These are phyloP conservation scores for Eucalyptus dawsonii DNA, from an alignment of 345 rosid species.

Conservation along the genomic window DNA sequence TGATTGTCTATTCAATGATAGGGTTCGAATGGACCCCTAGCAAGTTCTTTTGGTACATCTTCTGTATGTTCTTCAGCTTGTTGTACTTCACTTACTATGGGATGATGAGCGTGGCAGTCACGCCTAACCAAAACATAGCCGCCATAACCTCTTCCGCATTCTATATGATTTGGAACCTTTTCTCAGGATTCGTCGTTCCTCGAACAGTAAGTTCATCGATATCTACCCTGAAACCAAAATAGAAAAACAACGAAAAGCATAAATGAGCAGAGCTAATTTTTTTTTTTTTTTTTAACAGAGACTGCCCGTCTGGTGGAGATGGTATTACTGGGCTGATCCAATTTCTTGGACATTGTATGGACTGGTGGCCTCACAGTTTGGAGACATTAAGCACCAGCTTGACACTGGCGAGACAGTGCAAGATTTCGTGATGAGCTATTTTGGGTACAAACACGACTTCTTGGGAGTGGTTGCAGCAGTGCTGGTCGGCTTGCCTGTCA, in stretches of 20 bases:
- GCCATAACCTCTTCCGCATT: slow-evolving; percentile 33
- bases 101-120: slow-evolving; percentile 58
- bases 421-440: slow-evolving; percentile 39
- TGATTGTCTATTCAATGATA: slow-evolving; percentile 46
- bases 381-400: slow-evolving; percentile 26
- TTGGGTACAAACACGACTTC: slow-evolving; percentile 47
- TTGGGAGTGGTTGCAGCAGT: slow-evolving; percentile 45
- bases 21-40: slow-evolving; percentile 34
- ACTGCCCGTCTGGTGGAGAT: slow-evolving; percentile 64
- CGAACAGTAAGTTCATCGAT: slow-evolving; percentile 12
- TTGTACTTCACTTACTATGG: slow-evolving; percentile 58
- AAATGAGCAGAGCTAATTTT: neutral
- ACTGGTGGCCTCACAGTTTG: slow-evolving; percentile 37
- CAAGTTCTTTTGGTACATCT: slow-evolving; percentile 53
- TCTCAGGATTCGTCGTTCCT: slow-evolving; percentile 53
- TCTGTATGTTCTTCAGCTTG: slow-evolving; percentile 49
- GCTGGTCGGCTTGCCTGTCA: slow-evolving; percentile 28
- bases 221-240: neutral
- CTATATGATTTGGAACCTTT: slow-evolving; percentile 42
- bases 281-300: slow-evolving; percentile 15
- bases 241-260: neutral
- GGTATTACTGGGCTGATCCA: slow-evolving; percentile 53
- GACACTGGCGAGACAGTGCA: slow-evolving; percentile 33
- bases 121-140: slow-evolving; percentile 45
- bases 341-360: slow-evolving; percentile 51